phyloP scores from a whole-genome alignment of 768 basidiomycete species.

The Suillus lakei region DNA sequence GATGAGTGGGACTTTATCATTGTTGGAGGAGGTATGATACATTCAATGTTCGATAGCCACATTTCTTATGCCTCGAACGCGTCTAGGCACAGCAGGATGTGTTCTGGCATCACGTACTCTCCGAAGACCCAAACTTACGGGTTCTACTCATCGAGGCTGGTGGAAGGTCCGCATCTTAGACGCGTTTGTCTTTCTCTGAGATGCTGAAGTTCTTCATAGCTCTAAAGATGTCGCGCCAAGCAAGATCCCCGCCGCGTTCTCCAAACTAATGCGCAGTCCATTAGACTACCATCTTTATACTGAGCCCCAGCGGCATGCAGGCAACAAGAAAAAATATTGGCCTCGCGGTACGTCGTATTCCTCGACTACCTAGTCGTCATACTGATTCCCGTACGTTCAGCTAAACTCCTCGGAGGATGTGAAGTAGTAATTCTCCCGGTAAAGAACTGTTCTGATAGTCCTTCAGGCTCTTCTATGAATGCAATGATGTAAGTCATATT shows the following conservation, averaged over 20 bases:
- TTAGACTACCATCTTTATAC: constrained; percentile 62
- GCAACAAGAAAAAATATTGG: constrained; percentile 56
- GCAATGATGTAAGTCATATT: constrained; percentile 47
- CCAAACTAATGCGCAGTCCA: constrained; percentile 46
- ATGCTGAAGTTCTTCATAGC: constrained; percentile 32
- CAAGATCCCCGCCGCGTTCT: constrained; percentile 50
- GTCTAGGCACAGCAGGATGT: constrained; percentile 47
- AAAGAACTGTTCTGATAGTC: not conserved
- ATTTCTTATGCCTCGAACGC: not conserved
- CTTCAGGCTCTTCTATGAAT: constrained; percentile 65
- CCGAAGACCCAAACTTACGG: constrained; percentile 38
- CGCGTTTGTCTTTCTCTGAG: not conserved
- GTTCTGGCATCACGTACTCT: constrained; percentile 49
- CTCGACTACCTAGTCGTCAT: not conserved
- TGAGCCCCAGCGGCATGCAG: constrained; percentile 56
- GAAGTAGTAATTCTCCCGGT: constrained; percentile 30
- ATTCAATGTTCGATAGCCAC: not conserved
- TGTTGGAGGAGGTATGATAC: constrained; percentile 54
- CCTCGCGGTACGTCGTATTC: constrained; percentile 56
- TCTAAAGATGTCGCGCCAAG: constrained; percentile 46
- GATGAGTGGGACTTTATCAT: constrained; percentile 56
- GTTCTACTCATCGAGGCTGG: constrained; percentile 46
- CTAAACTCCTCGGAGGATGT: constrained; percentile 77
- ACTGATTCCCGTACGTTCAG: constrained; percentile 34
- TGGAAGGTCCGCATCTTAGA: constrained; percentile 49